Conservation (phyloP, 2,329 filamentous ascomycete genomes). For the Cyclaneusma minus region DNA sequence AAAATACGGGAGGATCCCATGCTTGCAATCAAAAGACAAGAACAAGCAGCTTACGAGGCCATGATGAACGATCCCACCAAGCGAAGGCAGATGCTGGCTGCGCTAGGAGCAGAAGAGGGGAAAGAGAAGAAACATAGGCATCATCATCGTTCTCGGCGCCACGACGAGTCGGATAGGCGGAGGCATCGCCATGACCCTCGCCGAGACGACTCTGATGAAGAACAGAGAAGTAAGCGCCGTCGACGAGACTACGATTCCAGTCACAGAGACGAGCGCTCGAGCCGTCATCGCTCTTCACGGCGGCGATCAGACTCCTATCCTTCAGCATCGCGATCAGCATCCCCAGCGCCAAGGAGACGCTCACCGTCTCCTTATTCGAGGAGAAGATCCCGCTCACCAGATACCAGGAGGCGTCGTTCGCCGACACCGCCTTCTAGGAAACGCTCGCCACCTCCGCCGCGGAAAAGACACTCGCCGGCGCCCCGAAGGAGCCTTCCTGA, state of each 20-base stretch:
- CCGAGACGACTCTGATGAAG: conserved; percentile 12
- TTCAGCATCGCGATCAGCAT: conserved; percentile 16
- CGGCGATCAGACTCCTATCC: conserved; percentile 25
- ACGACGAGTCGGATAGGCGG: conserved; percentile 9
- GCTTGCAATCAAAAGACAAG: conserved; percentile 82
- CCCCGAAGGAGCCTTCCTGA: conserved; percentile 9
- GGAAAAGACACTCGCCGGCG: conserved; percentile 1
- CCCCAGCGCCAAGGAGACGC: conserved; percentile 17
- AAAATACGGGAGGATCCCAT: conserved; percentile 89
- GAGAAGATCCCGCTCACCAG: conserved; percentile 22
- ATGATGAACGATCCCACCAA: conserved; percentile 67
- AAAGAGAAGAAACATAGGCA: conserved; percentile 29
- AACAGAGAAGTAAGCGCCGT: conserved; percentile 29
- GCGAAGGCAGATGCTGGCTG: conserved; percentile 49
- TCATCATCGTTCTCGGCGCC: conserved; percentile 15
- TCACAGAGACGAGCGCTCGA: conserved; percentile 23
- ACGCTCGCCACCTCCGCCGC: conserved; percentile 13
- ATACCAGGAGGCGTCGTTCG: conserved; percentile 19
- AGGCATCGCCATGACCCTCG: conserved; percentile 17
- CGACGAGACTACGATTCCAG: conserved; percentile 21
- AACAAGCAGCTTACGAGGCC: conserved; percentile 64
- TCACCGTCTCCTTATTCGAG: conserved; percentile 15
- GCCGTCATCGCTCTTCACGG: conserved; percentile 19
- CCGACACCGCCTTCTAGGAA: conserved; percentile 19
- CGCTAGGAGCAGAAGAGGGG: conserved; percentile 39